phyloP scores from a whole-genome alignment of 2,329 filamentous ascomycete species.

The Clonostachys chloroleuca region DNA sequence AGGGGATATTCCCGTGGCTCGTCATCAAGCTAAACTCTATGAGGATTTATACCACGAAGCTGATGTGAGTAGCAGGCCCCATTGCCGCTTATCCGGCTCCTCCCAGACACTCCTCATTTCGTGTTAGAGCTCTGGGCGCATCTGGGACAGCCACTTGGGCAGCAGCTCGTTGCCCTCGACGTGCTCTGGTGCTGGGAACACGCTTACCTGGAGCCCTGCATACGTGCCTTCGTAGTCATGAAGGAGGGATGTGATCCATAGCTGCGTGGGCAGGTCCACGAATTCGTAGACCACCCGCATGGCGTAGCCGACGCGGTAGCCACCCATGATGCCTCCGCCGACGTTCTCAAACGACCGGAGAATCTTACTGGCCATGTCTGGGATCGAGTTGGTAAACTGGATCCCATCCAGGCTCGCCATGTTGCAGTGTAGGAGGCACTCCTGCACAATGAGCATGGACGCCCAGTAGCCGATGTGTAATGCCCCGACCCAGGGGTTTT shows the following conservation, averaged over 20 bases:
- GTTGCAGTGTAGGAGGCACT: neutral
- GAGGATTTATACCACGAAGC: too few species aligned
- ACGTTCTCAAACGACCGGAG: slow-evolving; percentile 2
- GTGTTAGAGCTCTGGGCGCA: too few species aligned
- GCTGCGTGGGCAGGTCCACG: neutral
- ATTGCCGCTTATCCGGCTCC: too few species aligned
- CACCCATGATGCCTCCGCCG: slow-evolving; percentile 3
- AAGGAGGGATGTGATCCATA: slow-evolving; percentile 2
- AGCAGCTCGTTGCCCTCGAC: too few species aligned
- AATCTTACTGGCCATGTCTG: neutral
- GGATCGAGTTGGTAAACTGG: neutral
- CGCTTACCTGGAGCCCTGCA: neutral
- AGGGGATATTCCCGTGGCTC: too few species aligned
- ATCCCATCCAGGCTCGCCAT: neutral
- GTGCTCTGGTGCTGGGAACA: too few species aligned
- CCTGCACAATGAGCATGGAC: neutral
- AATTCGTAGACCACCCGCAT: slow-evolving; percentile 1
- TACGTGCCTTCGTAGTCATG: neutral
- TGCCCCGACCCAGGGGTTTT: slow-evolving; percentile 3
- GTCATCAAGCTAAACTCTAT: too few species aligned
- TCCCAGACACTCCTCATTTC: too few species aligned
- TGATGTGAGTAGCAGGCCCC: too few species aligned
- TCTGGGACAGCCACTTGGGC: too few species aligned
- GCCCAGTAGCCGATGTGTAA: slow-evolving; percentile 4
- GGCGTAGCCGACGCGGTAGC: slow-evolving; percentile 2